phyloP scores from a whole-genome alignment of 306 rosid species.

The Castanea mollissima region DNA sequence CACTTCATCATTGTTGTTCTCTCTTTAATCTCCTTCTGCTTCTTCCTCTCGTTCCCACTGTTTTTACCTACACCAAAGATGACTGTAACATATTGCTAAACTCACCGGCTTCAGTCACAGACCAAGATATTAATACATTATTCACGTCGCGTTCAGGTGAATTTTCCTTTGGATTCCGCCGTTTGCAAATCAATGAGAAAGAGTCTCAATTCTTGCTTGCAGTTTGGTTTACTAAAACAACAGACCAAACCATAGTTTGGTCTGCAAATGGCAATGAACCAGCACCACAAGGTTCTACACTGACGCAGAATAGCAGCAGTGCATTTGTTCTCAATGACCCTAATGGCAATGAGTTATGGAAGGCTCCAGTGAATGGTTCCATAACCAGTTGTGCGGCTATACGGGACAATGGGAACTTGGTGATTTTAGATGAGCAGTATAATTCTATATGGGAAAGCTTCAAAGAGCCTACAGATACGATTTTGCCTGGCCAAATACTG shows the following conservation, averaged over 20 bases:
- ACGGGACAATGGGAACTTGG: constrained; percentile 29
- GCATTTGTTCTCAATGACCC: constrained; percentile 5
- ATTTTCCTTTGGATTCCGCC: constrained; percentile 12
- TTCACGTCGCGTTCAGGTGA: constrained; percentile 2
- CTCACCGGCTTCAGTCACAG: not conserved
- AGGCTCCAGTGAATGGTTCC: not conserved
- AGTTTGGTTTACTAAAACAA: constrained; percentile 14
- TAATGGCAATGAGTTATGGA: not conserved
- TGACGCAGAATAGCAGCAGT: constrained; percentile 18
- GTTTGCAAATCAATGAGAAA: not conserved
- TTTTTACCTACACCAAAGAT: not conserved
- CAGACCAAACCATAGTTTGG: constrained; percentile 28
- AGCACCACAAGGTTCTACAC: constrained; percentile 15
- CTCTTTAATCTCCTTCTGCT: not conserved
- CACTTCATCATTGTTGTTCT: not conserved
- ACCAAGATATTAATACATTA: not conserved
- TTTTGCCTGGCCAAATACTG: constrained; percentile 33
- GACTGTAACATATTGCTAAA: not conserved
- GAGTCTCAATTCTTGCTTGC: constrained; percentile 9
- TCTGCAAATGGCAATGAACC: constrained; percentile 22
- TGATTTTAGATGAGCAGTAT: constrained; percentile 1
- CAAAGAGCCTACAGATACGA: constrained; percentile 22
- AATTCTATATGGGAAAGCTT: constrained; percentile 32
- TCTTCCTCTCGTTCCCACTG: not conserved
- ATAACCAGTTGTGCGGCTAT: constrained; percentile 6